Evolutionary conservation across 2,329 filamentous ascomycete species (phyloP).

Genomic region (Stachybotrys chartarum): DNA sequence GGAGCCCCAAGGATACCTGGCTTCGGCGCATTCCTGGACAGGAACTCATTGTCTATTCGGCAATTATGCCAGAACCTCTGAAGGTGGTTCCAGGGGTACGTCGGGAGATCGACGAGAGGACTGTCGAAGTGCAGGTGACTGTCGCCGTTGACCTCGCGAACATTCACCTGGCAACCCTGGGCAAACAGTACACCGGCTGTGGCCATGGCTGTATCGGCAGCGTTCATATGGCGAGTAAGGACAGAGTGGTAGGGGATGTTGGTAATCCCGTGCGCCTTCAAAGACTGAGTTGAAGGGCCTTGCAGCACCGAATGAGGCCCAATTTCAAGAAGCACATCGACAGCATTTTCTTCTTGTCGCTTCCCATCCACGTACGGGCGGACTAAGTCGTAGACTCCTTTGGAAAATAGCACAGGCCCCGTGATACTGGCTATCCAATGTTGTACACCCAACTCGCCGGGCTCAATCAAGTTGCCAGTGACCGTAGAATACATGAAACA

Average conservation of each 20-base stretch:
- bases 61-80: not conserved
- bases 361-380: not conserved
- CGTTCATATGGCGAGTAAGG: constrained; percentile 1
- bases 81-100: constrained; percentile 2
- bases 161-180: not conserved
- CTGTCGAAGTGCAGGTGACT: not conserved
- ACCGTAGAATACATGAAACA: not conserved
- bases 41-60: not conserved
- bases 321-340: not conserved
- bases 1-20: constrained; percentile 12
- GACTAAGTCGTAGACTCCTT: not conserved
- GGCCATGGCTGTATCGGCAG: not conserved
- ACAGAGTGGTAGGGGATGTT: constrained; percentile 2
- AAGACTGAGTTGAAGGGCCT: not conserved
- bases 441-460: not conserved
- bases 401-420: not conserved
- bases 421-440: not conserved
- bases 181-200: not conserved
- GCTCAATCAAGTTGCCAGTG: not conserved
- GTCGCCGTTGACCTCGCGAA: not conserved
- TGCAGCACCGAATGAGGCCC: not conserved
- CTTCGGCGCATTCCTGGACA: constrained; percentile 6
- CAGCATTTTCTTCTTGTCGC: not conserved
- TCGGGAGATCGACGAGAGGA: not conserved
- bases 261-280: not conserved